phyloP scores from a whole-genome alignment of 2,329 filamentous ascomycete genomes.

The Fusarium ramigenum region DNA sequence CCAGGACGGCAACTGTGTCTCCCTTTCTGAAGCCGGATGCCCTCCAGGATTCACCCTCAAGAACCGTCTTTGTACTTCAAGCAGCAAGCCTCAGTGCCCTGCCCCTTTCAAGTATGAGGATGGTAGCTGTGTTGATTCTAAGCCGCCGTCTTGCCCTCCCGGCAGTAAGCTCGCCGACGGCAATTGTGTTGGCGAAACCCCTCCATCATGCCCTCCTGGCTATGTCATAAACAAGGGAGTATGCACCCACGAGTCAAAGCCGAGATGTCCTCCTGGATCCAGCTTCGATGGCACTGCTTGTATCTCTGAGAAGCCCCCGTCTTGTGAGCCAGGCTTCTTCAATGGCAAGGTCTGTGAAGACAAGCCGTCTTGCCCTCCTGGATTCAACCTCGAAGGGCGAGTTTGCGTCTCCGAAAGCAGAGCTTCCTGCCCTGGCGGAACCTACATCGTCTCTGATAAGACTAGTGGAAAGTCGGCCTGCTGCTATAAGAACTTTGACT shows the following conservation, averaged over 20 bases:
- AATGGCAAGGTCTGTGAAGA: slow-evolving; percentile 23
- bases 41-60: slow-evolving; percentile 20
- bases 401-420: slow-evolving; percentile 2
- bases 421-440: background rate
- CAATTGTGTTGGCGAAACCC: background rate
- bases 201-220: background rate
- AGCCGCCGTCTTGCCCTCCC: background rate
- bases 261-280: background rate
- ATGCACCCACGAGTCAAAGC: background rate
- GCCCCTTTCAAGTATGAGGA: background rate
- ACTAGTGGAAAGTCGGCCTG: background rate
- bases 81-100: background rate
- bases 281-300: slow-evolving; percentile 11
- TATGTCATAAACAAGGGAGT: slow-evolving; percentile 1
- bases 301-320: background rate
- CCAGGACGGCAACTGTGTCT: slow-evolving; percentile 1
- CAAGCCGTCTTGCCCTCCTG: slow-evolving; percentile 4
- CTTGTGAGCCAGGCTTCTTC: slow-evolving; percentile 9
- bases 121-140: slow-evolving; percentile 1
- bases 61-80: slow-evolving; percentile 15
- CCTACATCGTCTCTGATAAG: background rate
- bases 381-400: background rate
- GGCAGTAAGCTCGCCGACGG: background rate
- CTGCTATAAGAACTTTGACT: background rate
- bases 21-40: background rate